These are phyloP conservation scores for Pseudogymnoascus sp. DNA, from an alignment of 2,329 filamentous ascomycete species.

Conservation along the genomic window DNA sequence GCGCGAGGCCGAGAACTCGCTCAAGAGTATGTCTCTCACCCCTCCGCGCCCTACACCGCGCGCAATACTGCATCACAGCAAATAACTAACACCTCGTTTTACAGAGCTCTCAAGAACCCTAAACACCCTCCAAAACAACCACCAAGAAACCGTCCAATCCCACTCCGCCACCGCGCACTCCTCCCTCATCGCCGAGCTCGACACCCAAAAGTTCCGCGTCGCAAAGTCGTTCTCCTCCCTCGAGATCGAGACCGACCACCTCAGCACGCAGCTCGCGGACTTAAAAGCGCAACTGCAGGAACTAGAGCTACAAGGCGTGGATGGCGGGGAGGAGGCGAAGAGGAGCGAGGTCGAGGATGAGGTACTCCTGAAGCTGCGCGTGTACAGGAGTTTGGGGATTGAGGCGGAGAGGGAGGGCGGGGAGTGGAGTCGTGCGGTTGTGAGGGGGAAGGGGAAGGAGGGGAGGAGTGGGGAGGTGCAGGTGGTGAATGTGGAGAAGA, in stretches of 20 bases:
- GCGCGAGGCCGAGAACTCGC: conserved; percentile 57
- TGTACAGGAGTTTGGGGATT: conserved; percentile 86
- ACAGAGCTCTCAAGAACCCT: conserved; percentile 66
- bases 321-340: conserved; percentile 48
- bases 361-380: conserved; percentile 69
- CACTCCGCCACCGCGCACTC: conserved; percentile 78
- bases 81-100: neutral
- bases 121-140: conserved; percentile 64
- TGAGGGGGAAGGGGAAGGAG: conserved; percentile 80
- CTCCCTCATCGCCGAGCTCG: conserved; percentile 73
- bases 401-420: conserved; percentile 72
- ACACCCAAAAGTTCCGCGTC: conserved; percentile 88
- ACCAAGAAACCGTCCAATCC: conserved; percentile 64
- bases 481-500: conserved; percentile 87
- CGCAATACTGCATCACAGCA: neutral
- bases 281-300: conserved; percentile 69
- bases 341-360: conserved; percentile 52
- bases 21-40: conserved; percentile 46
- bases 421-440: conserved; percentile 77
- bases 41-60: conserved; percentile 21
- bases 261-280: conserved; percentile 70
- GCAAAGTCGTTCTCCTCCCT: conserved; percentile 86
- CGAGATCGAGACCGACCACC: conserved; percentile 90
- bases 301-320: conserved; percentile 78
- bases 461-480: conserved; percentile 74